Conservation (phyloP, 2,329 filamentous ascomycete species). For the Elsinoe fawcettii region DNA sequence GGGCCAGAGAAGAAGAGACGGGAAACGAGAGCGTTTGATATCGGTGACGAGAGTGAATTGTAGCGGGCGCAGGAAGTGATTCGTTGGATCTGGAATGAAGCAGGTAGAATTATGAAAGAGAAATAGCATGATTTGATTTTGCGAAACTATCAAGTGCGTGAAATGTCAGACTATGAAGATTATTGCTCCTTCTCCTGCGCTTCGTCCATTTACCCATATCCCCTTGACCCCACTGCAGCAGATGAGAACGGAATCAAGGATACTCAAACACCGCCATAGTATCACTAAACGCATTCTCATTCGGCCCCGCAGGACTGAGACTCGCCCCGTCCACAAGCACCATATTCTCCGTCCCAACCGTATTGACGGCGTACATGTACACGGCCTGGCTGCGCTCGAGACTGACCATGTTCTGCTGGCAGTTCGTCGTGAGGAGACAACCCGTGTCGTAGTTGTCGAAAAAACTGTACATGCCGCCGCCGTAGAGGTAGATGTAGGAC, state of each 20-base stretch:
- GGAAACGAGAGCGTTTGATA: neutral
- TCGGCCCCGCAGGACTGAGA: constrained; percentile 22
- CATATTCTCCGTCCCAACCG: constrained; percentile 21
- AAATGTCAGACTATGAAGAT: neutral
- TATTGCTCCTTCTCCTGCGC: neutral
- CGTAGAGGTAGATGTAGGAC: constrained; percentile 59
- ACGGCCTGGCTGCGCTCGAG: constrained; percentile 43
- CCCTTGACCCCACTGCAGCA: neutral
- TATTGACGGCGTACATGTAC: constrained; percentile 21
- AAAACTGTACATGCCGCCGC: constrained; percentile 72
- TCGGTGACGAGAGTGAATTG: neutral
- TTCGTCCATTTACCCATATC: neutral
- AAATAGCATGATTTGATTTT: constrained; percentile 7
- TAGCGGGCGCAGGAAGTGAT: neutral
- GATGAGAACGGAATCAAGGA: constrained; percentile 19
- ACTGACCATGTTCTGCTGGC: constrained; percentile 70
- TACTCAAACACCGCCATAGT: constrained; percentile 28
- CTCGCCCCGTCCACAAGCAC: constrained; percentile 24
- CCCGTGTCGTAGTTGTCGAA: constrained; percentile 72
- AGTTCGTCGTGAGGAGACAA: constrained; percentile 60
- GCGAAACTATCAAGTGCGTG: neutral
- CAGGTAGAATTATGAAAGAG: neutral
- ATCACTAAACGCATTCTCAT: constrained; percentile 23
- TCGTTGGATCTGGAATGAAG: neutral
- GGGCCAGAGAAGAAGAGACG: no score